Base-by-base conservation (phyloP, 495 filamentous ascomycete species). In the Penicillium paradoxum region DNA sequence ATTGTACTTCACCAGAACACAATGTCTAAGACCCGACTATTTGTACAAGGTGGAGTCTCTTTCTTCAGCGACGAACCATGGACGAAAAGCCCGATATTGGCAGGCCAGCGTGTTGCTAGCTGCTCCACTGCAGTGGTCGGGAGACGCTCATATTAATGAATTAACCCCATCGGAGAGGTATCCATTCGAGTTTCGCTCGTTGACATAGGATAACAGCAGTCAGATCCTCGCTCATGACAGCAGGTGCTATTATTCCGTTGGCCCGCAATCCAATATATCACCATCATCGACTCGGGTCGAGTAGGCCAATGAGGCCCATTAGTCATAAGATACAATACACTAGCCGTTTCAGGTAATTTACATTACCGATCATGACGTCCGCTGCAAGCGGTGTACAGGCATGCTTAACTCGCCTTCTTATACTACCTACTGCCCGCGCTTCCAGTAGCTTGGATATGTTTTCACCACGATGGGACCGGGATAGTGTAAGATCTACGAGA, bases 351-450 rank as follows among this genome's bases (percentile, higher is more conserved):
- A 59, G 49, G 49, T 39, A 34, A 39, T 39, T 55, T 49, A 49
- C 33, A 27, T 53, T 54, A 54, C 49, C 29, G 47, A 58, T 58
- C 46, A 57, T 62, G 55, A 58, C 59, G 55, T 56, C 52, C 29
- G 32, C 45, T 62, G 55, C 55, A 49, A 55, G 58, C 58, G 58
- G 54, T 60, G 58, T 49, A 49, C 40, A 53, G 57, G 11, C 8
- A 43, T 27, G 0, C 22, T 18, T 43, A 13, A 27, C 24, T 32
- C n/a, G 5, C n/a, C 1, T 40, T 40, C 18, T 40, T n/a, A 3
- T 2, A 6, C 29, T 44, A 38, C 15, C n/a, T 38, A 39, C 17
- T 50, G 15, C 24, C 25, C 15, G 36, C 32, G 49, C 19, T 42
- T 42, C 38, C 47, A 41, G 37, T 41, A 46, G 7, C 24, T 22